Percentiles rank a stretch among this genome's conserved stretches.
These are phyloP conservation scores for Pseudopyrenochaeta lycopersici DNA, from an alignment of 2,329 filamentous ascomycete species.

Conservation along the genomic window DNA sequence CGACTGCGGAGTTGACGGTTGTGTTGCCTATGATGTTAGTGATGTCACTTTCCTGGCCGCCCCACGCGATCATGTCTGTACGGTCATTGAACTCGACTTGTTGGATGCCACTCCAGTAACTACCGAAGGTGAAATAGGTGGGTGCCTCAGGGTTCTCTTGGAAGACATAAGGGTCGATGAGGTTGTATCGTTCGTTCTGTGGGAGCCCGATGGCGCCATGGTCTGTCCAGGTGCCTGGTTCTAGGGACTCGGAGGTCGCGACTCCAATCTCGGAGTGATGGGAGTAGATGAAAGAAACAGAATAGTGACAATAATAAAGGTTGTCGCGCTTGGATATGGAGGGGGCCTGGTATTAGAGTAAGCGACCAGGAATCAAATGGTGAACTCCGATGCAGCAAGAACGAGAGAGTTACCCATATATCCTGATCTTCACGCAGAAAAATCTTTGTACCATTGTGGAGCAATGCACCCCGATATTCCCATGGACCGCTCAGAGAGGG, in stretches of 20 bases:
- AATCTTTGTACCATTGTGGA: slow-evolving; percentile 54
- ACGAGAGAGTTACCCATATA: slow-evolving; percentile 53
- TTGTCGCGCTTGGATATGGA: slow-evolving; percentile 65
- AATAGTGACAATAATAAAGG: slow-evolving; percentile 69
- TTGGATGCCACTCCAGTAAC: slow-evolving; percentile 72
- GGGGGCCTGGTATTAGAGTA: slow-evolving; percentile 60
- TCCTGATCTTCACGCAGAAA: slow-evolving; percentile 53
- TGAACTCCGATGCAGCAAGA: neutral
- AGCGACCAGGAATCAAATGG: too few relatives aligned
- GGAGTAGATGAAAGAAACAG: slow-evolving; percentile 66
- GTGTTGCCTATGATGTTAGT: slow-evolving; percentile 29
- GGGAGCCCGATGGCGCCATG: slow-evolving; percentile 59
- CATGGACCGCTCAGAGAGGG: slow-evolving; percentile 57
- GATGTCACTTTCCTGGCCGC: slow-evolving; percentile 9
- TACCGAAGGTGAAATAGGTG: slow-evolving; percentile 68
- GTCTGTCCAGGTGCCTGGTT: slow-evolving; percentile 67
- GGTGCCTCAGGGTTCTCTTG: slow-evolving; percentile 30
- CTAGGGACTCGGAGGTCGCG: slow-evolving; percentile 57
- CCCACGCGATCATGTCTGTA: slow-evolving; percentile 13
- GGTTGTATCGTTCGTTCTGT: slow-evolving; percentile 49
- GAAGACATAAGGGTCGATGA: slow-evolving; percentile 61
- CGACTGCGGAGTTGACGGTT: slow-evolving; percentile 27
- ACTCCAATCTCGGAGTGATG: slow-evolving; percentile 69
- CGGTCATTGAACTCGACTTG: slow-evolving; percentile 59
- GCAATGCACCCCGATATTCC: slow-evolving; percentile 54